Conservation (phyloP, 2,329 filamentous ascomycete species). For the Pseudogymnoascus sp. region DNA sequence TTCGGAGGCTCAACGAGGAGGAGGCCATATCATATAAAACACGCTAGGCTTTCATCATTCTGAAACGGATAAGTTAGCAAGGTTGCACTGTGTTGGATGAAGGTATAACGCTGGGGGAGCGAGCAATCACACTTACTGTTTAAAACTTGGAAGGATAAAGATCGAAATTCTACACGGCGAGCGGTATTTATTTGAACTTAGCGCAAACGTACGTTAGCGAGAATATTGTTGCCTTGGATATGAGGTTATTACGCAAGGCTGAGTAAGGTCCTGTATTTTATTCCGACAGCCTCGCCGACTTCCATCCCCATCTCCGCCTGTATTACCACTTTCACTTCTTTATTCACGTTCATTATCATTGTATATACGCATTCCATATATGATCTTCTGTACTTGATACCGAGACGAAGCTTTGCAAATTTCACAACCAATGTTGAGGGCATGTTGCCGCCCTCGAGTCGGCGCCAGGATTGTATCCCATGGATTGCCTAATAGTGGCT, state of each 20-base stretch:
- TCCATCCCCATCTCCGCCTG: background rate
- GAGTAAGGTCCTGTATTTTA: background rate
- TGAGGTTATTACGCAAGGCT: background rate
- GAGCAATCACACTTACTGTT: slow-evolving; percentile 61
- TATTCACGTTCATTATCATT: background rate
- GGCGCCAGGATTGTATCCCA: background rate
- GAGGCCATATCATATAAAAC: slow-evolving; percentile 78
- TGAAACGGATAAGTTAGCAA: slow-evolving; percentile 35
- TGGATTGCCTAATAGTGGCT: background rate
- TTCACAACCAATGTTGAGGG: slow-evolving; percentile 3
- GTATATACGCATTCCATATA: background rate
- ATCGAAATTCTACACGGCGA: slow-evolving; percentile 37
- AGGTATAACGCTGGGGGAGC: slow-evolving; percentile 11
- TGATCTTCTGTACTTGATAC: background rate
- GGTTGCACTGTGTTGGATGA: slow-evolving; percentile 27
- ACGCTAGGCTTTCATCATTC: slow-evolving; percentile 99
- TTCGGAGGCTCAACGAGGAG: slow-evolving; percentile 57
- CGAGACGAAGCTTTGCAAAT: background rate
- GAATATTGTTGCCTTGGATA: background rate
- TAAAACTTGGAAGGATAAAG: slow-evolving; percentile 99
- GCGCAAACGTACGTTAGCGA: background rate
- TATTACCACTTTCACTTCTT: background rate
- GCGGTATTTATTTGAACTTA: slow-evolving; percentile 8
- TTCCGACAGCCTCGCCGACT: background rate
- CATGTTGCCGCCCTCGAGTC: background rate